phyloP scores from a whole-genome alignment of 2,329 filamentous ascomycete genomes.

The Paraphaeosphaeria minitans region DNA sequence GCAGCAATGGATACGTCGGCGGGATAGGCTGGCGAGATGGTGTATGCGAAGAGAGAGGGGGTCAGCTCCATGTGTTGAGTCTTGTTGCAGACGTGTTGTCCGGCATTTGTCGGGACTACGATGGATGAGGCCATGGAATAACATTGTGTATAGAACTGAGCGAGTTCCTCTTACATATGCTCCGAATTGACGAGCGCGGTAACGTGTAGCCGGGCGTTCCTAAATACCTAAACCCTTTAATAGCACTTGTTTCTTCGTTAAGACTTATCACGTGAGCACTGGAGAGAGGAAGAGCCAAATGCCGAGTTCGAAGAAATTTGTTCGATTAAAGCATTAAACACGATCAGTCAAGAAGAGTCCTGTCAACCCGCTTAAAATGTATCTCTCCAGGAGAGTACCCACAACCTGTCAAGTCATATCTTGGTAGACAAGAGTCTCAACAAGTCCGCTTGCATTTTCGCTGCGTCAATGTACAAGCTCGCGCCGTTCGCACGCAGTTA shows the following conservation, averaged over 20 bases:
- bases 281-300: neutral
- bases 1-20: too few species aligned
- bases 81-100: too few species aligned
- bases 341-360: constrained; percentile 4
- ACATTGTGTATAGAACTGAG: neutral
- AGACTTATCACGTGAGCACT: too few species aligned
- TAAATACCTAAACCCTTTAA: too few species aligned
- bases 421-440: constrained; percentile 23
- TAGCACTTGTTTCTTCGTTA: too few species aligned
- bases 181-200: too few species aligned
- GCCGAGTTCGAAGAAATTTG: neutral
- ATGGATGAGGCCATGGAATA: neutral
- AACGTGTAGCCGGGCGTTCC: too few species aligned
- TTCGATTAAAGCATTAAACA: constrained; percentile 9
- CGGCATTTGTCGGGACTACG: too few species aligned
- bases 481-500: constrained; percentile 3
- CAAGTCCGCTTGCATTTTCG: constrained; percentile 32
- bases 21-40: too few species aligned
- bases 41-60: too few species aligned
- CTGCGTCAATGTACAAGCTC: constrained; percentile 22
- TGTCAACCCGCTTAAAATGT: constrained; percentile 1
- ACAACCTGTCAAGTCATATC: constrained; percentile 6
- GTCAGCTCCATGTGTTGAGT: too few species aligned
- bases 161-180: neutral
- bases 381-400: constrained; percentile 15